These are phyloP conservation scores for Sclerotinia sclerotiorum DNA, from an alignment of 2,329 filamentous ascomycete genomes.

Conservation along the genomic window DNA sequence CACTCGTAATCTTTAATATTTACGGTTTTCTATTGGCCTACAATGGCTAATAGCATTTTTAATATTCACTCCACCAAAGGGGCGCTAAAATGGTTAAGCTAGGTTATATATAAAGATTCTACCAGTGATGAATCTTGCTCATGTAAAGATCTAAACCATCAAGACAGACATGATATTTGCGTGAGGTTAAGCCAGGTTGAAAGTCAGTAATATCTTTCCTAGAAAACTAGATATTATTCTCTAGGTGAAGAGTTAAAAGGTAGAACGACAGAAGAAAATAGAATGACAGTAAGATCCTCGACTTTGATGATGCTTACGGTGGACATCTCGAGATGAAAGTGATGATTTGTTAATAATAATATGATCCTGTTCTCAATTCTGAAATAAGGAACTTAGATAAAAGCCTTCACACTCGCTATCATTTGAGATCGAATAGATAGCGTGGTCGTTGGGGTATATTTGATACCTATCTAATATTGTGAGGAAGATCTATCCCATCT, in stretches of 20 bases:
- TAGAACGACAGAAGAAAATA: not conserved
- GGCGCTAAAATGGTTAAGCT: not conserved
- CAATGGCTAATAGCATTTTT: too few species aligned
- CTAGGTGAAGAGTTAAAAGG: not conserved
- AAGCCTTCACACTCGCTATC: rapidly evolving
- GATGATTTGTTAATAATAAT: too few species aligned
- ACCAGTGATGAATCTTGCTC: not conserved
- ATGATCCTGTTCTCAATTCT: too few species aligned
- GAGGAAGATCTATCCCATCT: rapidly evolving
- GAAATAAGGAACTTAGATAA: rapidly evolving
- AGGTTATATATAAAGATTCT: not conserved
- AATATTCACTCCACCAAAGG: not conserved
- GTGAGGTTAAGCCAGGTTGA: too few species aligned
- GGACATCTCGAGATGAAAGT: too few species aligned
- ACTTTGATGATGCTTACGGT: not conserved
- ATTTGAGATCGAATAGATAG: rapidly evolving
- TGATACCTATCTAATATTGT: rapidly evolving
- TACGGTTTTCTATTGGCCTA: too few species aligned
- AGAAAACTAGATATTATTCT: not conserved
- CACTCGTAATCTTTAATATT: not conserved
- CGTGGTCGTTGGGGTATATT: not conserved
- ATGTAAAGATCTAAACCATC: not conserved
- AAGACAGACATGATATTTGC: too few species aligned
- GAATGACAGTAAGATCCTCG: not conserved
- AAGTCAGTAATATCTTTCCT: not conserved